Base-by-base conservation (phyloP, 192 early-diverging fungal species). In the Backusella mclennaniae region DNA sequence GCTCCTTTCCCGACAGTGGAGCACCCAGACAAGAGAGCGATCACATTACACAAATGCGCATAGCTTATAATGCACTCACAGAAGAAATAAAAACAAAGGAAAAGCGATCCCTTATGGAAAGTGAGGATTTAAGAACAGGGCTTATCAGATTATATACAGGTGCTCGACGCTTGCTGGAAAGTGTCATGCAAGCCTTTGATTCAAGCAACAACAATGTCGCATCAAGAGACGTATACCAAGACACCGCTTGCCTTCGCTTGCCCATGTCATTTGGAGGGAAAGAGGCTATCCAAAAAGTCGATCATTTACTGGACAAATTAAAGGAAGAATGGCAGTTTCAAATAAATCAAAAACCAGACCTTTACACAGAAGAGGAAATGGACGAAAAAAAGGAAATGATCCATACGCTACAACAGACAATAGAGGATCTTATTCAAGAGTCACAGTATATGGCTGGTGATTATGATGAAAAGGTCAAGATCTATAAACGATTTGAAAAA, bases 321-420 rank as follows among this genome's bases (percentile, higher is more conserved):
- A 80, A 79, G 44, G 75, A 80, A 71, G 82, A 83, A 38, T 83
- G 82, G 82, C 36, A 42, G 66, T 1, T 73, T 79, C 76, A 81
- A 80, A 56, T 73, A 19, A 53, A 38, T 35, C 56, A 68, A 66
- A 73, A 76, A 2, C 33, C 35, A n/a, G 29, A 73, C 42, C 67
- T 74, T 44, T 78, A 75, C 44, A 79, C 78, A 66, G 76, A 71
- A 35, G 66, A 77, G 15, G 87, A 89, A 63, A 73, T 87, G 49
- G 78, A 73, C 14, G 78, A 84, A 66, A 91, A 89, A 67, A 84
- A 88, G 44, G 21, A 67, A 59, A 85, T 80, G 12, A 88, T 93
- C 31, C 77, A 72, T 3, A 73, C 78, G 76, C 86, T 90, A 17
- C 71, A 82, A 42, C 41, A 71, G 19, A 73, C 81, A 26, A 74